These are phyloP conservation scores for Solanum hybrid DNA, from an alignment of 305 asterid genomes.

Conservation along the genomic window DNA sequence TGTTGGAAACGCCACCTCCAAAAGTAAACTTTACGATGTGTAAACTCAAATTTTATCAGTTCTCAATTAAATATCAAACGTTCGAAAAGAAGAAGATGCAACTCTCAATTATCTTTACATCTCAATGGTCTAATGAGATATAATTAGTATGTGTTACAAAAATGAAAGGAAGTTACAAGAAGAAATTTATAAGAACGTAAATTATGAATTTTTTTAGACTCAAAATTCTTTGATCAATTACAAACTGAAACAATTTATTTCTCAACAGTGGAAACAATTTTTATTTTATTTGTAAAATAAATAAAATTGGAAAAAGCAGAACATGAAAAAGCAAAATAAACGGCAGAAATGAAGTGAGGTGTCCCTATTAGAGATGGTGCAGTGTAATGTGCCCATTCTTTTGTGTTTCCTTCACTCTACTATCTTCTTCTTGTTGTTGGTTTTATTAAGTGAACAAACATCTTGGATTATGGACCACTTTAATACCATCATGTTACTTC, in stretches of 20 bases:
- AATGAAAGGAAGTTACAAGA: background rate
- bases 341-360: background rate
- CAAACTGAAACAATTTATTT: too few species aligned
- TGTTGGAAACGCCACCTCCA: rapidly evolving
- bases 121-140: background rate
- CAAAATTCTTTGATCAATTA: background rate
- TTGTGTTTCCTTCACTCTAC: background rate
- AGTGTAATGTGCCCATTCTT: background rate
- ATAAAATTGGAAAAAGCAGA: background rate
- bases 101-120: background rate
- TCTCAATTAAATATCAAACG: too few species aligned
- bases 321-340: background rate
- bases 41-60: background rate
- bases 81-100: too few species aligned
- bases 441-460: background rate
- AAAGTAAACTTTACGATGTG: background rate
- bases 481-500: background rate
- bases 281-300: background rate
- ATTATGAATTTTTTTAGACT: background rate
- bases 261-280: background rate
- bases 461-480: conserved; percentile 3
- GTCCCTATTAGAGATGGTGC: background rate
- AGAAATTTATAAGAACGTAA: background rate
- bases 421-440: background rate
- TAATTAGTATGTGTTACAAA: background rate